These are phyloP conservation scores for Verticillium alfalfae DNA, from an alignment of 2,329 filamentous ascomycete genomes.

Conservation along the genomic window DNA sequence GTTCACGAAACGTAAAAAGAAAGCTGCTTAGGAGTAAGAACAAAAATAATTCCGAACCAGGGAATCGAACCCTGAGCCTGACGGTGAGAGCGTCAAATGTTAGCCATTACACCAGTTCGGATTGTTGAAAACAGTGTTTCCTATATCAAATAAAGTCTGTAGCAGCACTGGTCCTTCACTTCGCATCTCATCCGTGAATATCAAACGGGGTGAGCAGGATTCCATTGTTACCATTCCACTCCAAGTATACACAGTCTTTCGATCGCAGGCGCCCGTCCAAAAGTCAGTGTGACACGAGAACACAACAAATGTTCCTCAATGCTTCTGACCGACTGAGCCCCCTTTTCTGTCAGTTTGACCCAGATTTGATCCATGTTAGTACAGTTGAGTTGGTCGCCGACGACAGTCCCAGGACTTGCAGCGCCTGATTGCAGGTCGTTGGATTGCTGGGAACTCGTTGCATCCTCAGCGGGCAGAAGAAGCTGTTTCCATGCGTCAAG, in stretches of 20 bases:
- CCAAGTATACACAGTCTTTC: slow-evolving; percentile 34
- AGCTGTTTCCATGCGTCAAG: slow-evolving; percentile 43
- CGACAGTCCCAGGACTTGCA: slow-evolving; percentile 21
- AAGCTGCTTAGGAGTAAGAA: too few relatives aligned
- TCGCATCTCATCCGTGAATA: slow-evolving; percentile 3
- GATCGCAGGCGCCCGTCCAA: slow-evolving; percentile 43
- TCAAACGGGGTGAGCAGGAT: too few relatives aligned
- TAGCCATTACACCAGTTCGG: slow-evolving; percentile 3
- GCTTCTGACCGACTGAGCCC: slow-evolving; percentile 32
- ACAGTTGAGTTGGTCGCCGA: slow-evolving; percentile 34
- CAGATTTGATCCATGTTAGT: slow-evolving; percentile 20
- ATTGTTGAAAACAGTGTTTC: not conserved
- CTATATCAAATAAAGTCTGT: too few relatives aligned
- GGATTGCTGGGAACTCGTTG: not conserved
- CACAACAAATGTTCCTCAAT: slow-evolving; percentile 47
- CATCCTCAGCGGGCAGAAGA: slow-evolving; percentile 14
- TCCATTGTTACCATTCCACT: slow-evolving; percentile 25
- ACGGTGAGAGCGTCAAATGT: slow-evolving; percentile 4
- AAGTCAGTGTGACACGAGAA: slow-evolving; percentile 45
- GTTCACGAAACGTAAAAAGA: too few relatives aligned
- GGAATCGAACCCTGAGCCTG: slow-evolving; percentile 4
- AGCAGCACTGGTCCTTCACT: not conserved
- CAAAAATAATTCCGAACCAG: not conserved
- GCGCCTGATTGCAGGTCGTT: too few relatives aligned
- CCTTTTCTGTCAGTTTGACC: slow-evolving; percentile 16